These are phyloP conservation scores for Cryptosporidium canis DNA, from an alignment of 169 alveolate species.

Conservation along the genomic window DNA sequence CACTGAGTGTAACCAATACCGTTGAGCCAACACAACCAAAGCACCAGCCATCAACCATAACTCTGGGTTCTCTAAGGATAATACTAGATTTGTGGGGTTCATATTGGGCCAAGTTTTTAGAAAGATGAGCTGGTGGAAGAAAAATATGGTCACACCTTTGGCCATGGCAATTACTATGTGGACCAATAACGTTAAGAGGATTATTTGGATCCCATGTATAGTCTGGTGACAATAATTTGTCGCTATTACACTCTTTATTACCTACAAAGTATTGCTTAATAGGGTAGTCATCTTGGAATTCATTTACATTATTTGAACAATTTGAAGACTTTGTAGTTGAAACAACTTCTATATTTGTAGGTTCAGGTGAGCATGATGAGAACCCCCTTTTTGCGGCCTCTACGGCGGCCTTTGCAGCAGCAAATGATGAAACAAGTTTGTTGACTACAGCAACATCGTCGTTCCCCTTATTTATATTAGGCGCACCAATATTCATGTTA, in stretches of 20 bases:
- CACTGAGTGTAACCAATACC: conserved; percentile 87
- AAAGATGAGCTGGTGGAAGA: conserved; percentile 84
- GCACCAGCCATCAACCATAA: conserved; percentile 79
- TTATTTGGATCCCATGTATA: conserved; percentile 90
- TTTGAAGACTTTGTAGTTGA: conserved; percentile 32
- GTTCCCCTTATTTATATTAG: neutral
- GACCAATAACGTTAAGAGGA: conserved; percentile 88
- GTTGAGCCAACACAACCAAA: conserved; percentile 80
- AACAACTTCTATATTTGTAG: conserved; percentile 48
- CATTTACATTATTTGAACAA: neutral
- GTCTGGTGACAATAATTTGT: conserved; percentile 59
- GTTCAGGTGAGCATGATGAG: conserved; percentile 59
- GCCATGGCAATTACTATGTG: conserved; percentile 89
- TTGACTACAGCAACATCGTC: conserved; percentile 58
- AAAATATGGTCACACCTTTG: conserved; percentile 88
- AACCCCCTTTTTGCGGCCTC: conserved; percentile 53
- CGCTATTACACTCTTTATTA: conserved; percentile 3
- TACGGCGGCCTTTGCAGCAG: conserved; percentile 62
- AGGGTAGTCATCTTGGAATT: conserved; percentile 23
- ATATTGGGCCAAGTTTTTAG: conserved; percentile 80
- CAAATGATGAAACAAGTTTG: conserved; percentile 60
- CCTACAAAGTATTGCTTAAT: conserved; percentile 44
- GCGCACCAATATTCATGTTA: neutral
- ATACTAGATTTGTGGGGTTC: conserved; percentile 84
- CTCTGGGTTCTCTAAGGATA: conserved; percentile 86